A percentile compares a stretch with the other conserved stretches of the same genome.
Evolutionary conservation across 2,329 filamentous ascomycete species (phyloP).

Genomic region (Stachybotrys echinatus): DNA sequence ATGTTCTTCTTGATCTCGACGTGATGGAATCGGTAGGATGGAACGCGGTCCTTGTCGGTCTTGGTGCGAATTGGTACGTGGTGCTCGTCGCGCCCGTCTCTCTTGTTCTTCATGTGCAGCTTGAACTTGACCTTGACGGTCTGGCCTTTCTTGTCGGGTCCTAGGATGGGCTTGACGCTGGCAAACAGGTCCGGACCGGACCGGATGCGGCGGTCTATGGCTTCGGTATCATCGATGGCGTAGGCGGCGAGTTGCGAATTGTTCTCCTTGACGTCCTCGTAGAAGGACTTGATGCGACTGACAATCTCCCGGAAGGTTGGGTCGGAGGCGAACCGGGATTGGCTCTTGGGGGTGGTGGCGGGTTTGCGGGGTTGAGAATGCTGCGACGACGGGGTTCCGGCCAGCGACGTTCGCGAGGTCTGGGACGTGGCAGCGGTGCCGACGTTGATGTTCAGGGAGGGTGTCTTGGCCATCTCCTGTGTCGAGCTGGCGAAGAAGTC

Average conservation of each 20-base stretch:
- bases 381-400: constrained; percentile 14
- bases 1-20: constrained; percentile 56
- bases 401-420: constrained; percentile 19
- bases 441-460: constrained; percentile 3
- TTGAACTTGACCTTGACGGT: constrained; percentile 48
- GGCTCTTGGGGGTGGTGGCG: constrained; percentile 11
- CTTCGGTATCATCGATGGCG: constrained; percentile 36
- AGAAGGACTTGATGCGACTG: constrained; percentile 30
- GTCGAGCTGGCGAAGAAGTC: background rate
- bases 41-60: constrained; percentile 46
- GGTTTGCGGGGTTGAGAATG: constrained; percentile 8
- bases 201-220: constrained; percentile 29
- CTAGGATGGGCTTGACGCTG: constrained; percentile 30
- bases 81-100: constrained; percentile 36
- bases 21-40: constrained; percentile 54
- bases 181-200: constrained; percentile 44
- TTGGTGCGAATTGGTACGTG: constrained; percentile 40
- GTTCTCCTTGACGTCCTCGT: constrained; percentile 37
- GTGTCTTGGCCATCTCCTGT: constrained; percentile 1
- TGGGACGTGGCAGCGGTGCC: constrained; percentile 8
- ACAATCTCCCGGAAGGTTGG: constrained; percentile 41
- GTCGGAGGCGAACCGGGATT: constrained; percentile 19
- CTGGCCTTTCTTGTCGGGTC: constrained; percentile 27
- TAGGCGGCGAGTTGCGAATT: constrained; percentile 40
- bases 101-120: constrained; percentile 39